A percentile compares a stretch with the other conserved stretches of the same genome.
Conservation (phyloP, 2,329 filamentous ascomycete genomes). For the Exophiala xenobiotica region DNA sequence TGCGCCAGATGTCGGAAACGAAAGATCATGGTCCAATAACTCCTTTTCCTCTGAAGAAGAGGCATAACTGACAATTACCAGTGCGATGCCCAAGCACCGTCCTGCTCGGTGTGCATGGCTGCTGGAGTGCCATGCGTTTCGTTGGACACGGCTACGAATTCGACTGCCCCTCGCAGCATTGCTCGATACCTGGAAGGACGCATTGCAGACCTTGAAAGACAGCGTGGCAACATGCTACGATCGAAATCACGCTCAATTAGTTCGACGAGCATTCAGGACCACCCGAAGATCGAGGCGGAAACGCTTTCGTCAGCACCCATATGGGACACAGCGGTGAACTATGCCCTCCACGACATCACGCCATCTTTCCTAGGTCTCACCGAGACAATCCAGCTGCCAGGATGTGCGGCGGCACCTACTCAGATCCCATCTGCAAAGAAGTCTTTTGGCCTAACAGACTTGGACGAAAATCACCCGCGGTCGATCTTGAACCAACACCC, state of each 20-base stretch:
- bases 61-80: background rate
- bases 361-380: constrained; percentile 10
- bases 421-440: constrained; percentile 13
- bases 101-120: constrained; percentile 6
- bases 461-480: constrained; percentile 11
- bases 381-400: background rate
- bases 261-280: background rate
- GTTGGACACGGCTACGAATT: constrained; percentile 5
- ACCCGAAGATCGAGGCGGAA: background rate
- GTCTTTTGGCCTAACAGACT: constrained; percentile 7
- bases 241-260: background rate
- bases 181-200: constrained; percentile 7
- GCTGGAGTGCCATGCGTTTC: constrained; percentile 12
- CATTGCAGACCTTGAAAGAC: constrained; percentile 8
- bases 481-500: constrained; percentile 11
- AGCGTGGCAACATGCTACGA: background rate
- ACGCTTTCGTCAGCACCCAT: background rate
- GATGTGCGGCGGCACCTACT: constrained; percentile 9
- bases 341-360: constrained; percentile 6
- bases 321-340: background rate
- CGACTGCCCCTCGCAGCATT: constrained; percentile 8
- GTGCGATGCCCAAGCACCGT: constrained; percentile 11
- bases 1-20: constrained; percentile 9
- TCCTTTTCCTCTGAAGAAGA: too few relatives aligned
- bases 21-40: constrained; percentile 4